phyloP scores from a whole-genome alignment of 805 yeast genomes.

The Tetrapisispora taiwanensis region DNA sequence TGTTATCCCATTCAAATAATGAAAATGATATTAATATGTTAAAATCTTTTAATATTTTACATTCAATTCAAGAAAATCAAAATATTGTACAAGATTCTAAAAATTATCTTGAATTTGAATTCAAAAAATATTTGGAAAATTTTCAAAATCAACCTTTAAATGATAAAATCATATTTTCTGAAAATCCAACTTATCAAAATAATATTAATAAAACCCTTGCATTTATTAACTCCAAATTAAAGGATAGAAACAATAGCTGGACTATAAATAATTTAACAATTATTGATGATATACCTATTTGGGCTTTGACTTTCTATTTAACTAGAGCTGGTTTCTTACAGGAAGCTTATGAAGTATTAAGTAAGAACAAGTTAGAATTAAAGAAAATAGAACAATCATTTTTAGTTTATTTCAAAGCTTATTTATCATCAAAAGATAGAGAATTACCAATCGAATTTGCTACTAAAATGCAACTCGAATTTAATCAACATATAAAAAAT shows the following conservation, averaged over 20 bases:
- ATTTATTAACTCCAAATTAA: conserved; percentile 40
- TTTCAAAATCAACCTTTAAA: conserved; percentile 7
- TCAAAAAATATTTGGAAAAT: conserved; percentile 57
- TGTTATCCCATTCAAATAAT: conserved; percentile 44
- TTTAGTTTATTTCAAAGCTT: conserved; percentile 68
- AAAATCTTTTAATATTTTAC: conserved; percentile 49
- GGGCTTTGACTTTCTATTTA: conserved; percentile 84
- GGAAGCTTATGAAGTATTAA: conserved; percentile 67
- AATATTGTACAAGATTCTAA: conserved; percentile 47
- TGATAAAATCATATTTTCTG: neutral
- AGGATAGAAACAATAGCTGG: conserved; percentile 40
- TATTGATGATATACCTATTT: conserved; percentile 80
- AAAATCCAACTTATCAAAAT: conserved; percentile 51
- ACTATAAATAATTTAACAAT: conserved; percentile 45
- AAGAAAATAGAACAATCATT: conserved; percentile 79
- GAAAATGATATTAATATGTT: conserved; percentile 58
- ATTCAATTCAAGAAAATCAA: conserved; percentile 8
- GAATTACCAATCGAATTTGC: conserved; percentile 56
- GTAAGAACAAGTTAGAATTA: conserved; percentile 57
- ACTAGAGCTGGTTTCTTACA: conserved; percentile 71
- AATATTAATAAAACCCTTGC: conserved; percentile 62
- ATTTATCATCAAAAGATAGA: conserved; percentile 43
- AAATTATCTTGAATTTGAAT: conserved; percentile 62
- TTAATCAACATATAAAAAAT: conserved; percentile 71
- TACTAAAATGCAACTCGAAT: conserved; percentile 66